Base-by-base conservation (phyloP, 2,329 filamentous ascomycete species). In the Aureobasidium mangrovei region DNA sequence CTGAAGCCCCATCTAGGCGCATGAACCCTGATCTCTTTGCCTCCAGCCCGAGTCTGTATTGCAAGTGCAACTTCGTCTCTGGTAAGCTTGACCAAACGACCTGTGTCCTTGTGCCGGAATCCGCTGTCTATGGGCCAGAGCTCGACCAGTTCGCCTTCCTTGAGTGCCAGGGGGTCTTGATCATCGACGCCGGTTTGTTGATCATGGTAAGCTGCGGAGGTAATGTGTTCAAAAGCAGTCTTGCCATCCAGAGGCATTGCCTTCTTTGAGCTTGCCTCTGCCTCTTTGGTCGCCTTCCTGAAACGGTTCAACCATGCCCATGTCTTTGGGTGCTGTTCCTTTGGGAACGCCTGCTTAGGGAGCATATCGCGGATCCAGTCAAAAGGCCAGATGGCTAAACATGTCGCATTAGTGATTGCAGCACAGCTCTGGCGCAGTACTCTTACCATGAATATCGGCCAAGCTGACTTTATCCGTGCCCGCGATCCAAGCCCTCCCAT, bases 301-400 rank as follows among this genome's bases (percentile, higher is more conserved):
- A 87, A 88, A n/a, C 84, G 74, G 41, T 70, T 65, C 18, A 86
- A 74, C 82, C 83, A 88, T 1, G 77, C 77, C 63, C 79, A 84
- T 0, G 81, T 77, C 55, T 71, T 76, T 0, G 84, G 85, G 61
- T 79, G 86, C 38, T 68, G 69, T 18, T 67, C 65, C 10, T 70
- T 63, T 2, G 77, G 77, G 58, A 88, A 75, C 5, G 74, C 61
- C 24, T 77, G 72, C 46, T 69, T 56, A 3, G 80, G 77, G 44
- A 86, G 72, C 9, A 76, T 76, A 44, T 86, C 70, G 8, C 69
- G 65, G 1, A 87, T 67, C 85, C 85, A 89, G 66, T 84, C 77
- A 59, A 88, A 76, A 0, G 78, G 75, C 64, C 64, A 67, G 4
- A 62, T 55, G n/a, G 61, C 63, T 51, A 27, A 4, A 35, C 32